Evolutionary conservation across 2,329 filamentous ascomycete species (phyloP).

Genomic region (Neospermospora avenae): DNA sequence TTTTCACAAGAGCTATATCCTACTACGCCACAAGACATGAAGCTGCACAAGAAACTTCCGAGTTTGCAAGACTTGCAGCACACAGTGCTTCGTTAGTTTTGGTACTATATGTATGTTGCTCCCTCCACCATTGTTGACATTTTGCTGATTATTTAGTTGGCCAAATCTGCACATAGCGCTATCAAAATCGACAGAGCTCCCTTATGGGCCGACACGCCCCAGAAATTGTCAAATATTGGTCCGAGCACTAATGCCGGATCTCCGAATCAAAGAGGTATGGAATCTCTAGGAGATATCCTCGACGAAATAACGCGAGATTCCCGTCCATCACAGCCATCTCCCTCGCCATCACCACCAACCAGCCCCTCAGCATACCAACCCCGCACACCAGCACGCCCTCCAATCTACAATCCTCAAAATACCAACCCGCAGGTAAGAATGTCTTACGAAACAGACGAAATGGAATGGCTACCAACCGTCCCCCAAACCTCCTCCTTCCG

Average conservation of each 20-base stretch:
- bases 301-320: conserved; percentile 42
- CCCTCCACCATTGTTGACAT: background rate
- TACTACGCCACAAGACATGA: conserved; percentile 28
- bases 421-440: background rate
- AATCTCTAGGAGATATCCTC: conserved; percentile 46
- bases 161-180: conserved; percentile 16
- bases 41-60: conserved; percentile 20
- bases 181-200: conserved; percentile 42
- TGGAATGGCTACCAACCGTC: conserved; percentile 71
- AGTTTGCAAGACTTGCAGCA: conserved; percentile 32
- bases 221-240: conserved; percentile 23
- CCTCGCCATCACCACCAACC: conserved; percentile 6
- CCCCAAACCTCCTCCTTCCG: conserved; percentile 46
- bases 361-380: background rate
- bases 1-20: conserved; percentile 53
- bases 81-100: conserved; percentile 54
- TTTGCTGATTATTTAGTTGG: conserved; percentile 23
- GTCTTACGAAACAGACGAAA: conserved; percentile 36
- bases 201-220: conserved; percentile 43
- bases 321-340: conserved; percentile 7
- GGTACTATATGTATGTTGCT: conserved; percentile 49
- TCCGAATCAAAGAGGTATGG: conserved; percentile 34
- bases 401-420: background rate
- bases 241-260: conserved; percentile 17
- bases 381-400: background rate